A percentile compares a stretch with the other conserved stretches of the same genome.
Evolutionary conservation across 169 alveolate genomes (phyloP).

Genomic region (Cryptosporidium ubiquitum): DNA sequence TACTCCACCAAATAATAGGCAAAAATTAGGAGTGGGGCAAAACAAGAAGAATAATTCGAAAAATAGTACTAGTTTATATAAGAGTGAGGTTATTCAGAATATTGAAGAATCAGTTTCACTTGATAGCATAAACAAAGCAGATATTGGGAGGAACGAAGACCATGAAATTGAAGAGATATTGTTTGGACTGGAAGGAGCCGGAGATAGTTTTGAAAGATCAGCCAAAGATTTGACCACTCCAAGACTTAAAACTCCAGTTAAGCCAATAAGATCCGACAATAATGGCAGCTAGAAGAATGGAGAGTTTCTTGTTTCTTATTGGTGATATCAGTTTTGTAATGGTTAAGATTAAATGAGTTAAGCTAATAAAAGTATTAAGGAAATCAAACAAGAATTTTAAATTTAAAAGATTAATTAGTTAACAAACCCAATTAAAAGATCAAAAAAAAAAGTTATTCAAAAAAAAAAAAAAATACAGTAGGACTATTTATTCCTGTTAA

Average conservation of each 20-base stretch:
- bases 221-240: conserved; percentile 55
- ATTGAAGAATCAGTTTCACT: not conserved
- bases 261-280: conserved; percentile 25
- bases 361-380: no score
- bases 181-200: conserved; percentile 9
- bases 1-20: conserved; percentile 55
- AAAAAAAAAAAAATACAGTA: not conserved
- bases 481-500: not conserved
- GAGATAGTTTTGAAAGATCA: conserved; percentile 22
- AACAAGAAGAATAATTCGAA: not conserved
- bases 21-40: not conserved
- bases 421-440: not conserved
- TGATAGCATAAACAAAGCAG: not conserved
- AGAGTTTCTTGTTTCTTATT: not conserved
- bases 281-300: not conserved
- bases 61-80: not conserved
- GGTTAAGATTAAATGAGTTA: no score
- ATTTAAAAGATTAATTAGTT: not conserved
- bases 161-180: not conserved
- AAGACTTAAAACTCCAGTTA: conserved; percentile 51
- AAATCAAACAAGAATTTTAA: not conserved
- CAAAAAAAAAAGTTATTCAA: not conserved
- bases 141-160: not conserved
- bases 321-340: not conserved
- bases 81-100: not conserved